Evolutionary conservation across 202 grass and related monocot species (phyloP).

Genomic region (Digitaria exilis): DNA sequence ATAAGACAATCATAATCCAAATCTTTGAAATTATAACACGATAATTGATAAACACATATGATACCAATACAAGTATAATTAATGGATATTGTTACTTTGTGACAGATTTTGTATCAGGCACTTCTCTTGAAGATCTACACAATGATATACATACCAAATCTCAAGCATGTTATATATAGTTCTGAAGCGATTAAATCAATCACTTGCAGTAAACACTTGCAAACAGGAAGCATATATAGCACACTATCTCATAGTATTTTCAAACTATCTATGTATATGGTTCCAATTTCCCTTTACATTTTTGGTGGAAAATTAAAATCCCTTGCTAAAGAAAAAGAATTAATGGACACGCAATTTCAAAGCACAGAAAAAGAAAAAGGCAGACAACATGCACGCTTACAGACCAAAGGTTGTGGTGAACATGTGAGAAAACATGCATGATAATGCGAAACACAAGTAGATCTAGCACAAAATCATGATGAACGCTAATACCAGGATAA

Average conservation of each 20-base stretch:
- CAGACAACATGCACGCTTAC: slow-evolving; percentile 26
- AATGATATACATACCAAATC: neutral
- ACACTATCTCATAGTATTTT: neutral
- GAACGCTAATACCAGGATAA: neutral
- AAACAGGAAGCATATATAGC: neutral
- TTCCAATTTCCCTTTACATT: neutral
- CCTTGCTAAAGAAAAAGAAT: neutral
- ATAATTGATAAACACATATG: slow-evolving; percentile 13
- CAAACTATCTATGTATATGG: neutral
- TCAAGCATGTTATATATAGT: neutral
- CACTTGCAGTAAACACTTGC: neutral
- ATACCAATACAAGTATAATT: neutral
- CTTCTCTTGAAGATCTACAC: neutral
- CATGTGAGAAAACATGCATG: slow-evolving; percentile 21
- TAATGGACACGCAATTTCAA: neutral
- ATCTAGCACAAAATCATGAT: slow-evolving; percentile 14
- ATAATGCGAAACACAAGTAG: neutral
- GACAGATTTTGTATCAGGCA: neutral
- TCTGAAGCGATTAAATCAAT: neutral
- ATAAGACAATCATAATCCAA: neutral
- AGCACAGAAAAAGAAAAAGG: slow-evolving; percentile 14
- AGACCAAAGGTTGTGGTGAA: slow-evolving; percentile 31
- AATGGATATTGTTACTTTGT: neutral
- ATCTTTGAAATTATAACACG: neutral
- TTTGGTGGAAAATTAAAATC: neutral